Evolutionary conservation across 2,329 filamentous ascomycete species (phyloP), one percentile per base, ranked within the genome.

Genomic region (Trichoderma atrobrunneum): DNA sequence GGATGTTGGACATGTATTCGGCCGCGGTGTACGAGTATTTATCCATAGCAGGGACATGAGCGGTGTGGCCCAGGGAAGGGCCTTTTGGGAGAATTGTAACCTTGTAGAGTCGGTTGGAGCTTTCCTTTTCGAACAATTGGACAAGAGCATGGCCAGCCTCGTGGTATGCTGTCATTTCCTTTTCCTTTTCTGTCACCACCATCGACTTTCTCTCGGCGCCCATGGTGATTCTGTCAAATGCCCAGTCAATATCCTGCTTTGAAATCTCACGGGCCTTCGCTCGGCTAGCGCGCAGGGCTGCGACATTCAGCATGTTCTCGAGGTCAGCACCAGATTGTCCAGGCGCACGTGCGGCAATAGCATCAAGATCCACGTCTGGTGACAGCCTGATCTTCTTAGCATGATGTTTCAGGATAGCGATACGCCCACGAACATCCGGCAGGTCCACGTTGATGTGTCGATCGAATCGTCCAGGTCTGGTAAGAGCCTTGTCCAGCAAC

Each of bases 191-290:
- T 57, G 92, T 93, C 71, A 99, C 95, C 71, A 98, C 89, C 83
- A 95, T 94, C 76, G 92, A 97, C 80, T 91, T 93, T 79, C 92
- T 90, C 84, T 99, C 96, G 3, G 95, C 93, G 48, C 96, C 96
- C 94, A 99, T 97, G 81, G 97, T 92, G 69, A 99, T 93, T 84
- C 96, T 96, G 85, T 99, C 96, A 83, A 97, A 98, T 72, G 96
- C 96, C 95, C 95, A 99, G 77, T 98, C 95, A 75, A 98, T 91
- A 79, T 98, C 94, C 39, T 87, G 83, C 81, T 94, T 92, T 14
- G 88, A 88, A 68, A 99, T 93, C 60, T 91, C 88, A 72, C 86
- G 86, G 51, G 92, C 88, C 83, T 95, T 96, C 76, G 93, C 88
- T 80, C 96, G 94, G 78, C 94, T 97, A n/a, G 96, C 96, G 78